Percentiles rank a stretch among this genome's conserved stretches.
phyloP scores from a whole-genome alignment of 1,284 basidiomycete genomes.

The Stygiomarasmius scandens region DNA sequence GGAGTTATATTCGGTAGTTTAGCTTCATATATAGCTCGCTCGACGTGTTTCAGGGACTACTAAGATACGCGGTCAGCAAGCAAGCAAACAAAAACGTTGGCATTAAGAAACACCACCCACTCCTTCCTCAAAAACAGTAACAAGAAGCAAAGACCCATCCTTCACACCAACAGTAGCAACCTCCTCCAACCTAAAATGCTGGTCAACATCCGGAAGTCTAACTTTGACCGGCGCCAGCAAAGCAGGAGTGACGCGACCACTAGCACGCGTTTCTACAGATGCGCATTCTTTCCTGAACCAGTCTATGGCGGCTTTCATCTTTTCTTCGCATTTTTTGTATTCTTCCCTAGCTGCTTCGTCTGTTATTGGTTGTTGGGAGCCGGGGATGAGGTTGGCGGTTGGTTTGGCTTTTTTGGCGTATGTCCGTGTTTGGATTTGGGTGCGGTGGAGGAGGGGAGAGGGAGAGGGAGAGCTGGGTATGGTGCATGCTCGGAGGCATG shows the following conservation, averaged over 20 bases:
- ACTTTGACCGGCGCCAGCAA: conserved; percentile 72
- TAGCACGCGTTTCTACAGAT: conserved; percentile 66
- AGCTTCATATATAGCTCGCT: conserved; percentile 70
- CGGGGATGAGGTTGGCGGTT: conserved; percentile 56
- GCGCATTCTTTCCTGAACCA: conserved; percentile 76
- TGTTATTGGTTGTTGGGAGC: conserved; percentile 57
- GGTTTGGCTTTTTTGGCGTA: conserved; percentile 40
- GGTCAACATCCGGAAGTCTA: conserved; percentile 40
- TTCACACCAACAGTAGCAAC: conserved; percentile 77
- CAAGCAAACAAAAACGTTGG: background rate
- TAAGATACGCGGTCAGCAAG: conserved; percentile 20
- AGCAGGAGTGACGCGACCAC: conserved; percentile 72
- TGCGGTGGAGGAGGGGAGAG: background rate
- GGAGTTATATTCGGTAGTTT: conserved; percentile 72
- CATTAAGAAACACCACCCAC: conserved; percentile 44
- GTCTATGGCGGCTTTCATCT: conserved; percentile 64
- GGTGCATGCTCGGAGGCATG: background rate
- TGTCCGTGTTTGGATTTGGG: conserved; percentile 14
- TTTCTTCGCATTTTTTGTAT: conserved; percentile 59
- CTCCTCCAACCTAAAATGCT: conserved; percentile 57
- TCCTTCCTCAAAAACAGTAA: conserved; percentile 76
- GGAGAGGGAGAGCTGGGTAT: background rate
- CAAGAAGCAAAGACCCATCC: conserved; percentile 69
- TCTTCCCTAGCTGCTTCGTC: conserved; percentile 53
- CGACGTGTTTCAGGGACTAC: conserved; percentile 75